Percentiles rank a stretch among this genome's conserved stretches.
Evolutionary conservation across 2,329 filamentous ascomycete species (phyloP).

Genomic region (Rachicladosporium sp.): DNA sequence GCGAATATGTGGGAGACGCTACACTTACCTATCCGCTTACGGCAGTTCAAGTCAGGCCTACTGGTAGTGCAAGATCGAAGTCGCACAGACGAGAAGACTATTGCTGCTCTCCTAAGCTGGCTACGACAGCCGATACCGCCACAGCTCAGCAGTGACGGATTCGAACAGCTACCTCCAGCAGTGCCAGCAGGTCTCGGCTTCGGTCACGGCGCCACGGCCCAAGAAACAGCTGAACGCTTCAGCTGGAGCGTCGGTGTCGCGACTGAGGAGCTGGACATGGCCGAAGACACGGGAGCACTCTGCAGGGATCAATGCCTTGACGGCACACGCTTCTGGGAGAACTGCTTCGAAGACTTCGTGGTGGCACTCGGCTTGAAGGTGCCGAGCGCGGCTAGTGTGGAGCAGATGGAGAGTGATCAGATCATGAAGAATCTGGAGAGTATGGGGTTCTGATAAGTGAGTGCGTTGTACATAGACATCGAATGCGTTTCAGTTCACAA

Average conservation of each 20-base stretch:
- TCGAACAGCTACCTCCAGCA: too few relatives aligned
- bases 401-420: too few relatives aligned
- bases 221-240: constrained; percentile 79
- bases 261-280: constrained; percentile 92
- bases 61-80: constrained; percentile 83
- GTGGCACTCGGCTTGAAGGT: background rate
- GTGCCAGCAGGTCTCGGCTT: constrained; percentile 56
- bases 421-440: too few relatives aligned
- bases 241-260: constrained; percentile 97
- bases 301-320: constrained; percentile 89
- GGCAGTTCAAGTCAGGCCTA: constrained; percentile 86
- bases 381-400: too few relatives aligned
- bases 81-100: constrained; percentile 80
- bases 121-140: constrained; percentile 41
- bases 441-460: too few relatives aligned
- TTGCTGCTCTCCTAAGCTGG: constrained; percentile 65
- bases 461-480: too few relatives aligned
- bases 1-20: constrained; percentile 79
- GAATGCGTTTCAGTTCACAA: too few relatives aligned
- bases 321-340: constrained; percentile 87
- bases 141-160: too few relatives aligned
- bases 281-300: constrained; percentile 74
- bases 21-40: constrained; percentile 70
- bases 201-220: constrained; percentile 76
- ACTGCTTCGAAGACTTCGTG: constrained; percentile 29